Evolutionary conservation across 2,329 filamentous ascomycete species (phyloP), one percentile per base, ranked within the genome.

Genomic region (Trichoderma atroviride): DNA sequence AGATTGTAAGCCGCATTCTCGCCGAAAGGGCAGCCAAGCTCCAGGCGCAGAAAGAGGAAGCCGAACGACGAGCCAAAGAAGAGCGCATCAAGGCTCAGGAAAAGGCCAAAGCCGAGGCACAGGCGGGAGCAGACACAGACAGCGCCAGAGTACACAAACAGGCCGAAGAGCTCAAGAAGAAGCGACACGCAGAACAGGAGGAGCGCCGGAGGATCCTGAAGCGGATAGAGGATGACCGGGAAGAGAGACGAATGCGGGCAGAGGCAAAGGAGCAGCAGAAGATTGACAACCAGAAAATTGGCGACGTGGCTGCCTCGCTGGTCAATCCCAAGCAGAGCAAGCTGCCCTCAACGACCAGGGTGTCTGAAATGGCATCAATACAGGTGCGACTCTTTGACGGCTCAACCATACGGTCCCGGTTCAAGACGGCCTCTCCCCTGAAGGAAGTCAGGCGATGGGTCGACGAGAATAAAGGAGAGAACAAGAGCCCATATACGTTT

Each of bases 331-430:
- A 79, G 1, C 76, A 78, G 65, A 80, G 76, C 52, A 78, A 74
- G 73, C 59, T 77, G 16, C 74, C 77, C 0, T 76, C 76, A 9
- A 75, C 74, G 5, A 76, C 72, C 22, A 75, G 70, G 40, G 40
- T 72, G 1, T 76, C 78, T 7, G 76, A 75, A 19, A 78, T 77
- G 73, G 78, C 81, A 0, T 87, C 90, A 22, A 82, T 97, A 1
- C 93, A 96, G 75, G 87, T 97, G 22, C 88, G 94, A 9, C 83
- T 97, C 0, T 92, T 96, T 69, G 93, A 97, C 76, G 95, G 95
- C 11, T 90, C 89, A 13, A 94, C 89, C 1, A 87, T 97, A 22
- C 89, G 93, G 52, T 86, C 85, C 4, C 88, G 87, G 22, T 97
- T 97, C 78, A 82, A 88, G 13, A 87, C 89, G 27, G 81, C 82